A percentile compares a stretch with the other conserved stretches of the same genome.
Evolutionary conservation across 2,329 filamentous ascomycete genomes (phyloP).

Genomic region (Diaporthe vexans): DNA sequence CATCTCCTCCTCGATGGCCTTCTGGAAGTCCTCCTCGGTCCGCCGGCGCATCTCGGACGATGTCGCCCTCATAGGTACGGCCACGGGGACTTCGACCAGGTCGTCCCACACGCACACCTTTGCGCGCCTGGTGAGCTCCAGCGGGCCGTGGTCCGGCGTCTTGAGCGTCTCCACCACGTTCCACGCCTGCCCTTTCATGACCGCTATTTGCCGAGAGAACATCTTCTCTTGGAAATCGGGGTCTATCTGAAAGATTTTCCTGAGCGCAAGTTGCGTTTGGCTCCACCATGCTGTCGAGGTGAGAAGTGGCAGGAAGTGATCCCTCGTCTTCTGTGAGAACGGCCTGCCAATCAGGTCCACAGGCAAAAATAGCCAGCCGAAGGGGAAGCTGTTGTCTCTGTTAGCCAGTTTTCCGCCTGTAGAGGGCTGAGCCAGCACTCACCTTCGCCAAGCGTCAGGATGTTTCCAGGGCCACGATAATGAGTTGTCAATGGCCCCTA

Average conservation of each 20-base stretch:
- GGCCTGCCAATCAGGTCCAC: conserved; percentile 96
- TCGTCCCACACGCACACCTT: conserved; percentile 99
- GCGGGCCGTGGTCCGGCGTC: conserved; percentile 88
- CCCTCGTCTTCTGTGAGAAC: conserved; percentile 92
- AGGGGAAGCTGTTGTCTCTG: conserved; percentile 83
- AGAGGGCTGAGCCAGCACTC: conserved; percentile 38
- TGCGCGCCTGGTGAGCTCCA: conserved; percentile 91
- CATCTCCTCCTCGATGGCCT: conserved; percentile 84
- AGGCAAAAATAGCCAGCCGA: conserved; percentile 97
- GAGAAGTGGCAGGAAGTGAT: conserved; percentile 95
- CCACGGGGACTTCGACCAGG: conserved; percentile 93
- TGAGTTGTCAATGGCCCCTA: conserved; percentile 98
- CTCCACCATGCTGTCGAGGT: conserved; percentile 98
- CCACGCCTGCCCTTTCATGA: conserved; percentile 99
- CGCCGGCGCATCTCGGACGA: conserved; percentile 86
- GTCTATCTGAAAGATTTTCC: conserved; percentile 90
- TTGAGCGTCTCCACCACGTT: conserved; percentile 99
- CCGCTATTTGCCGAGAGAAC: conserved; percentile 98
- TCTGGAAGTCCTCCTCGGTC: conserved; percentile 60
- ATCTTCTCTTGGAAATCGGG: conserved; percentile 98
- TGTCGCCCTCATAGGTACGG: conserved; percentile 87
- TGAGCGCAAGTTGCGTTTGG: conserved; percentile 89
- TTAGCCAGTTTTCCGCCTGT: conserved; percentile 43
- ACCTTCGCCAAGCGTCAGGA: conserved; percentile 85
- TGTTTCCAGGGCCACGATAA: conserved; percentile 99